A percentile compares a stretch with the other conserved stretches of the same genome.
These are phyloP conservation scores for Strombidium stylifer DNA, from an alignment of 73 alveolate species.

Conservation along the genomic window DNA sequence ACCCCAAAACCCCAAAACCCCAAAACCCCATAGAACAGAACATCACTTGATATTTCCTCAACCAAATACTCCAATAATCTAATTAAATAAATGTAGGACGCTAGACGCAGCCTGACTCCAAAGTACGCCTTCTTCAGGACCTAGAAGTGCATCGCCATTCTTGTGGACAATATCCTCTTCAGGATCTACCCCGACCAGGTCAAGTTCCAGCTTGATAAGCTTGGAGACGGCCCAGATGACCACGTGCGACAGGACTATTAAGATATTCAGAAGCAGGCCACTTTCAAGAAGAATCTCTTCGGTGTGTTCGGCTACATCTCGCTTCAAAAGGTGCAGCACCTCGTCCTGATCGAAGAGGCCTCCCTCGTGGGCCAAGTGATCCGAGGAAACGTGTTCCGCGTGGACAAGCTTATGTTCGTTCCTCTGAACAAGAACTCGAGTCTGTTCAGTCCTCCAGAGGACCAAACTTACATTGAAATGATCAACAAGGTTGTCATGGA, in stretches of 20 bases:
- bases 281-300: no score
- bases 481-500: slow-evolving; percentile 66
- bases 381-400: slow-evolving; percentile 46
- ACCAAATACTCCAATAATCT: no score
- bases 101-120: slow-evolving; percentile 24
- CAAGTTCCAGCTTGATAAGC: no score
- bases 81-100: slow-evolving; percentile 57
- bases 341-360: slow-evolving; percentile 42
- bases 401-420: slow-evolving; percentile 33
- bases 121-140: slow-evolving; percentile 13
- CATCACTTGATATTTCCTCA: no score
- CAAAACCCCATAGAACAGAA: no score
- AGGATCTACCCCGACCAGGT: no score
- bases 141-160: no score
- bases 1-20: no score
- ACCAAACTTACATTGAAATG: slow-evolving; percentile 65
- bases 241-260: no score
- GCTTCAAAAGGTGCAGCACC: slow-evolving; percentile 19
- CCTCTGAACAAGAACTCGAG: slow-evolving; percentile 25
- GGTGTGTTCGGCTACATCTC: slow-evolving; percentile 50
- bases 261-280: no score
- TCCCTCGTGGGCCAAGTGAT: slow-evolving; percentile 41
- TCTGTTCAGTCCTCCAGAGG: slow-evolving; percentile 46
- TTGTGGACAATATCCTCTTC: background rate
- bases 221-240: no score